Percentiles rank a stretch among this genome's conserved stretches.
phyloP scores from a whole-genome alignment of 805 yeast species.

The Metschnikowia sp. region DNA sequence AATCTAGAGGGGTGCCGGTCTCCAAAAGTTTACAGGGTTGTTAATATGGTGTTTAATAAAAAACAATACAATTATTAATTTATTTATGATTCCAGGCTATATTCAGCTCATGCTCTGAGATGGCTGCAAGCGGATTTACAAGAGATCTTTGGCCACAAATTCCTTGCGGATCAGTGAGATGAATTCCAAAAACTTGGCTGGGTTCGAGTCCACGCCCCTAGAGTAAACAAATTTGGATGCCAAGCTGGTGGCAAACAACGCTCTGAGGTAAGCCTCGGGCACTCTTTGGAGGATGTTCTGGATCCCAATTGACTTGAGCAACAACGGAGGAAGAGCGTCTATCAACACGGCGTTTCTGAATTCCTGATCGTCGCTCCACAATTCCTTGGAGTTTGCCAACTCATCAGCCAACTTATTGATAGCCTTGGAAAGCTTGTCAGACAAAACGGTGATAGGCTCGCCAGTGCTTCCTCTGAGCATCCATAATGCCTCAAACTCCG shows the following conservation, averaged over 20 bases:
- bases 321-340: constrained; percentile 74
- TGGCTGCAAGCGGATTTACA: constrained; percentile 11
- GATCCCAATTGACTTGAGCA: constrained; percentile 65
- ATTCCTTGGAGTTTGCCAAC: constrained; percentile 71
- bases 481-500: constrained; percentile 89
- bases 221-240: constrained; percentile 84
- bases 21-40: no score
- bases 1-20: neutral
- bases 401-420: constrained; percentile 86
- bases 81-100: no score
- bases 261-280: constrained; percentile 83
- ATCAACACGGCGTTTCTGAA: constrained; percentile 75
- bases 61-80: neutral
- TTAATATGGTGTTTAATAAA: neutral
- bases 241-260: constrained; percentile 81
- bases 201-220: constrained; percentile 77
- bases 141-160: constrained; percentile 29
- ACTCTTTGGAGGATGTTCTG: constrained; percentile 69
- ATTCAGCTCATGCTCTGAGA: no score
- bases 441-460: constrained; percentile 60
- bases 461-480: constrained; percentile 62
- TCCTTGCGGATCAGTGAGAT: constrained; percentile 56
- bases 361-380: constrained; percentile 76
- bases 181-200: constrained; percentile 70
- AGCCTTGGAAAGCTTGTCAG: constrained; percentile 79